Evolutionary conservation across 768 basidiomycete species (phyloP).

Genomic region (Infundibulicybe gibba): DNA sequence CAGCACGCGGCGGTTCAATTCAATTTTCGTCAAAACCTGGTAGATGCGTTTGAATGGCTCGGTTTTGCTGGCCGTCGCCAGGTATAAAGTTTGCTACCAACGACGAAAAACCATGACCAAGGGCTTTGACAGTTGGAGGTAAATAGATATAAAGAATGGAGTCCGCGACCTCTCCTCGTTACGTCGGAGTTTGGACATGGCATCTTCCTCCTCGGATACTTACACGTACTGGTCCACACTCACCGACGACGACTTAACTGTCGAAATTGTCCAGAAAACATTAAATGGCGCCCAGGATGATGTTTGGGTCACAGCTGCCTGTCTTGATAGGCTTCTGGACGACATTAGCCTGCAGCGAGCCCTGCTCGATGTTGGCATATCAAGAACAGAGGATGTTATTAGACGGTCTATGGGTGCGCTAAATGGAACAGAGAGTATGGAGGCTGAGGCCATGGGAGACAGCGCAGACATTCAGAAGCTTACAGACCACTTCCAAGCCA

Average conservation of each 20-base stretch:
- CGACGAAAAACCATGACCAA: too few species aligned
- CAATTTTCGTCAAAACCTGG: too few species aligned
- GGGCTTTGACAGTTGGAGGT: too few species aligned
- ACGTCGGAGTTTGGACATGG: constrained; percentile 27
- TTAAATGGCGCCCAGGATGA: constrained; percentile 59
- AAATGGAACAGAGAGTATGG: constrained; percentile 9
- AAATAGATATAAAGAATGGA: too few species aligned
- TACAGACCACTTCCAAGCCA: constrained; percentile 48
- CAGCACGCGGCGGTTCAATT: too few species aligned
- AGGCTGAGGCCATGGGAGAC: background rate
- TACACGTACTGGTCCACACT: constrained; percentile 55
- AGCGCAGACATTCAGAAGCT: constrained; percentile 20
- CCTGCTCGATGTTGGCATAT: constrained; percentile 61
- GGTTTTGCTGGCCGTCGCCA: too few species aligned
- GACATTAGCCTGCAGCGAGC: constrained; percentile 49
- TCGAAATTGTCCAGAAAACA: constrained; percentile 38
- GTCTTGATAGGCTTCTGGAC: constrained; percentile 63
- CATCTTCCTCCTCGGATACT: constrained; percentile 32
- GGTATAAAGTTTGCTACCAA: too few species aligned
- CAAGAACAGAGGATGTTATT: constrained; percentile 49
- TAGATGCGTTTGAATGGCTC: too few species aligned
- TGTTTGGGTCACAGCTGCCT: constrained; percentile 76
- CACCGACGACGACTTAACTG: constrained; percentile 54
- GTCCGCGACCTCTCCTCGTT: too few species aligned
- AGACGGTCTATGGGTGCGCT: constrained; percentile 40